Evolutionary conservation across 2,329 filamentous ascomycete genomes (phyloP), one percentile per base, ranked within the genome.

Genomic region (Verticillium klebahnii): DNA sequence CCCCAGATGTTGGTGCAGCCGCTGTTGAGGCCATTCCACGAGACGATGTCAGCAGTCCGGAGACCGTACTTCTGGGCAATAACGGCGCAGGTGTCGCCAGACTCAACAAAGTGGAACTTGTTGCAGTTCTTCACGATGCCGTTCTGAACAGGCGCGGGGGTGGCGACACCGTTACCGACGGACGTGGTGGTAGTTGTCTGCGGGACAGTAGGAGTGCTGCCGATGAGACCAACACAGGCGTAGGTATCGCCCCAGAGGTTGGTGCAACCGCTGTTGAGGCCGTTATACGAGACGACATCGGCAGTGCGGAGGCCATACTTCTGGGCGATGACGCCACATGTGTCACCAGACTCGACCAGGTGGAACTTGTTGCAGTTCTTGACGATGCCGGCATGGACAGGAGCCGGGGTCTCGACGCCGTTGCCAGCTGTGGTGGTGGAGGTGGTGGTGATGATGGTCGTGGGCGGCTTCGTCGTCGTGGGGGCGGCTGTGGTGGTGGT

Each of bases 321-420:
- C 19, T 25, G 45, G 32, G 57, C 58, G 11, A 67, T 62, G 2
- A 12, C 50, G 4, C 39, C 36, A 32, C 64, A 69, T 17, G 34
- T 59, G 39, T 67, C 62, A 4, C 63, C 63, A 1, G 23, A 17
- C 7, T 19, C 31, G 15, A 67, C 61, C 17, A 57, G 45, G 39
- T 67, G 62, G 34, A 69, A 69, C 40, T 60, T 63, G n/a, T 69
- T 58, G 54, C 64, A 69, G 55, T 67, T 67, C n/a, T 57, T 56
- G 2, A 64, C 61, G 32, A 68, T 65, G 25, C 54, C 60, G 8
- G 52, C 58, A 56, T 69, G 65, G 17, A 58, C 62, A 1, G 63
- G 64, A 7, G n/a, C 29, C 3, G 64, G 67, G 9, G 63, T 67
- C n/a, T 56, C 32, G 25, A 65, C 62, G 2, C 60, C 57, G 54